Evolutionary conservation across 129 eudicot genomes (phyloP).

Genomic region (Heracleum sosnowskyi): DNA sequence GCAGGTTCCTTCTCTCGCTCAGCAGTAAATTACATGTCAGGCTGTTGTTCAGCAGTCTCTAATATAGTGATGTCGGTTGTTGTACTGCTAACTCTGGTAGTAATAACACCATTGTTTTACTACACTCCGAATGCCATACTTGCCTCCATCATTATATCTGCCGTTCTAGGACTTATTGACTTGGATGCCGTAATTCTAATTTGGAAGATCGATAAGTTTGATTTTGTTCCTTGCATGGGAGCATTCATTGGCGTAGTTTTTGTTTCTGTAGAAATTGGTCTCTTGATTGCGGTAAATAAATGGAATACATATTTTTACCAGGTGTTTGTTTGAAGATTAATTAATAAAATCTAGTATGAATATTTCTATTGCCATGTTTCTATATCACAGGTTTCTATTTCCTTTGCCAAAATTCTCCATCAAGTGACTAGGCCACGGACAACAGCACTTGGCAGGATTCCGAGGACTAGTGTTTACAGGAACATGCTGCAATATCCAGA

Average conservation of each 20-base stretch:
- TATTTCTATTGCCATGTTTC: background rate
- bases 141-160: slow-evolving; percentile 70
- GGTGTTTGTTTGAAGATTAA: background rate
- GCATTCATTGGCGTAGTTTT: slow-evolving; percentile 70
- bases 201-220: slow-evolving; percentile 68
- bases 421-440: slow-evolving; percentile 79
- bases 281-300: slow-evolving; percentile 46
- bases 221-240: slow-evolving; percentile 72
- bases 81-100: slow-evolving; percentile 40
- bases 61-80: slow-evolving; percentile 65
- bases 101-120: slow-evolving; percentile 61
- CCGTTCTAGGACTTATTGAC: slow-evolving; percentile 55
- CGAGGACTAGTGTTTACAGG: slow-evolving; percentile 60
- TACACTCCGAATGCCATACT: slow-evolving; percentile 70
- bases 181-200: slow-evolving; percentile 36
- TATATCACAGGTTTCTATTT: slow-evolving; percentile 42
- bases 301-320: background rate
- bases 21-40: slow-evolving; percentile 69
- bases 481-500: slow-evolving; percentile 59
- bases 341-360: background rate
- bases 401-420: slow-evolving; percentile 60
- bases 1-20: slow-evolving; percentile 65
- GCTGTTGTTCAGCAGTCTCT: slow-evolving; percentile 60
- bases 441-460: slow-evolving; percentile 58
- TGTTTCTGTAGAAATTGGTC: slow-evolving; percentile 55